Base-by-base conservation (phyloP, 257 asterid genomes). In the Solanum dulcamara region DNA sequence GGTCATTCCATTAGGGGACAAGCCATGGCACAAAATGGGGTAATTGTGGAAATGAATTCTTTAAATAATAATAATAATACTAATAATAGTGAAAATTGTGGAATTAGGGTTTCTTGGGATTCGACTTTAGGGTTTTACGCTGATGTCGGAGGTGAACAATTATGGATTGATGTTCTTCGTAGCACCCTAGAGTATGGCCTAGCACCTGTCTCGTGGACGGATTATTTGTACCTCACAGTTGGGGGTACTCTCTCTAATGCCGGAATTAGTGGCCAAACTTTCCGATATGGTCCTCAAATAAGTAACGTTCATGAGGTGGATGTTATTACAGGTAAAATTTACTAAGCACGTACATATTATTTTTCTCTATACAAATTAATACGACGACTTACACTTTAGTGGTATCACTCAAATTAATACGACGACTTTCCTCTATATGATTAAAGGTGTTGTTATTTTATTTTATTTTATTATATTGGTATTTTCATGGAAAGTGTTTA, bases 1-100 rank as follows among this genome's bases (percentile, higher is more conserved):
- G 98, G 98, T 62, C 98, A 95, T 83, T 95, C 97, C 2, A 90
- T 89, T 5, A 81, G 93, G 5, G 98, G 98, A 15, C 98, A 95
- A 83, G 94, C 97, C 86, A 91, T 87, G 92, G 93, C 93, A 10
- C 84, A 51, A 1, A 83, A 84, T 75, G 98, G 98, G 6, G 96
- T 92, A 38, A 95, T 95, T 84, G 90, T 93, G 85, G 91, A 95
- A 32, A 95, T 95, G 97, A 30, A 42, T 2, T 70, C 91, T n/a
- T 77, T 92, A 22, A 81, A 85, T 53, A 51, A 42, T 13, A 37
- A 55, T 20, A 22, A 55, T n/a, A 40, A 24, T 17, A 81, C 85
- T 35, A 46, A 44, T n/a, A n/a, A n/a, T n/a, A n/a, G n/a, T 10
- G 32, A 42, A 18, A 86, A 30, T 35, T 75, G 71, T 14, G 89